Conservation (phyloP, 805 yeast genomes). For the Sugiyamaella floridensis region DNA sequence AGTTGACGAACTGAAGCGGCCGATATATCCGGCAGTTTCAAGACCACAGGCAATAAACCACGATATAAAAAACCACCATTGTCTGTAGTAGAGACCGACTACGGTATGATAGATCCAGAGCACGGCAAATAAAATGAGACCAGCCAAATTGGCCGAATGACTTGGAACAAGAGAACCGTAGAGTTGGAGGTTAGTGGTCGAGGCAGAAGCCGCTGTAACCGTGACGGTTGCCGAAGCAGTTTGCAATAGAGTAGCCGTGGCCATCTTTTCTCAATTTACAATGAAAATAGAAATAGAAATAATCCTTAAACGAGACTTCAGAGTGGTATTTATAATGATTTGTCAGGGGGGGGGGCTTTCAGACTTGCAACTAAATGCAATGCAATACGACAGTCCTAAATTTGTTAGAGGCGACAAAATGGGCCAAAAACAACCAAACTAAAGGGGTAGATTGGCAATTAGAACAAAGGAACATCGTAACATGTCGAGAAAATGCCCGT, state of each 20-base stretch:
- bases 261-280: neutral
- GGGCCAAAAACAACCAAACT: too few species aligned
- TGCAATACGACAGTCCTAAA: too few species aligned
- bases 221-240: neutral
- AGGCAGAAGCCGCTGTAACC: neutral
- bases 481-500: too few species aligned
- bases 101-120: slow-evolving; percentile 38
- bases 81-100: slow-evolving; percentile 41
- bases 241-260: neutral
- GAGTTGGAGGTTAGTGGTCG: neutral
- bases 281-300: too few species aligned
- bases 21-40: slow-evolving; percentile 65
- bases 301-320: too few species aligned
- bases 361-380: too few species aligned
- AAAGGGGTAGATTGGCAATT: too few species aligned
- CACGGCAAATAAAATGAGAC: slow-evolving; percentile 49
- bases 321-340: too few species aligned
- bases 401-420: too few species aligned
- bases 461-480: too few species aligned
- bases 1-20: slow-evolving; percentile 44
- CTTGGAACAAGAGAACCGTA: slow-evolving; percentile 41
- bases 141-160: slow-evolving; percentile 50
- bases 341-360: too few species aligned
- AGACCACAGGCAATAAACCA: slow-evolving; percentile 49
- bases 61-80: slow-evolving; percentile 60